phyloP scores from a whole-genome alignment of 495 filamentous ascomycete species.

The Letharia columbiana region DNA sequence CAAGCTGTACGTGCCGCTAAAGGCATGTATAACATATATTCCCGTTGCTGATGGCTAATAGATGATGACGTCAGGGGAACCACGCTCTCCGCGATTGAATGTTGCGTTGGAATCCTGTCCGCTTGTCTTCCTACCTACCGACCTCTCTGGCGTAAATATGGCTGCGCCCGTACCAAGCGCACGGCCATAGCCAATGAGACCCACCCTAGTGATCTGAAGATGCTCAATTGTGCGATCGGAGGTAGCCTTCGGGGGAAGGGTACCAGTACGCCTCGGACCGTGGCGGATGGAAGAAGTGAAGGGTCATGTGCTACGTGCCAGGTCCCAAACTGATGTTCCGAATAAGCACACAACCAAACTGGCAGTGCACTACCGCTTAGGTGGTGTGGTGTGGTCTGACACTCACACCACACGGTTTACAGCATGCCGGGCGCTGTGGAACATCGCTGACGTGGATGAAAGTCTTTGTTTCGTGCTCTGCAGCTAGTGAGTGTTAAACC shows the following conservation, averaged over 20 bases:
- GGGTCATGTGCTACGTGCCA: neutral
- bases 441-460: too few relatives aligned
- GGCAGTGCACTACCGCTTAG: too few relatives aligned
- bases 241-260: neutral
- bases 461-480: too few relatives aligned
- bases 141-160: neutral
- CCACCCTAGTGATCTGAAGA: neutral
- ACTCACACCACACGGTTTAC: too few relatives aligned
- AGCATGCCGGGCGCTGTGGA: too few relatives aligned
- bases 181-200: neutral
- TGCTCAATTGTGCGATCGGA: neutral
- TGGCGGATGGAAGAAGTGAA: neutral
- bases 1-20: neutral
- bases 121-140: conserved; percentile 1
- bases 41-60: neutral
- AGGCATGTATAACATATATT: neutral
- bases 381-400: neutral
- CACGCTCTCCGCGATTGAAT: conserved; percentile 1
- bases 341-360: too few relatives aligned
- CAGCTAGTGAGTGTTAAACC: too few relatives aligned
- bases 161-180: neutral
- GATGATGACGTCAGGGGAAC: neutral
- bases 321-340: too few relatives aligned
- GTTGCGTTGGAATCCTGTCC: neutral
- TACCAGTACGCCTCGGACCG: neutral